Evolutionary conservation across 768 basidiomycete genomes (phyloP).

Genomic region (Dioszegia aurantiaca): DNA sequence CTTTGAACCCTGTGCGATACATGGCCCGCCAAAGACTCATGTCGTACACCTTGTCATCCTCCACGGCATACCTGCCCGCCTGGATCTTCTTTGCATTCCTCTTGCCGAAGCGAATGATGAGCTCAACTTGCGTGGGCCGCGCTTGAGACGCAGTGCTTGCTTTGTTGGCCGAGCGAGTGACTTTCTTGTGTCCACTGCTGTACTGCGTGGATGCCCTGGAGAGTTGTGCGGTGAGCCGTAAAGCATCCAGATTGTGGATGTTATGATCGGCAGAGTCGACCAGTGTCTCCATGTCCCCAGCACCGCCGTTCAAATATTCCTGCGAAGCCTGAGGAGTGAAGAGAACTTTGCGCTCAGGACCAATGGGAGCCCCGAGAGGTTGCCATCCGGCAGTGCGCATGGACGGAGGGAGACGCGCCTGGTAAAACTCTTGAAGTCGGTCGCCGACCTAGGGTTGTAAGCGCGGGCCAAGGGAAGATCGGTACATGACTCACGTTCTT

Average conservation of each 20-base stretch:
- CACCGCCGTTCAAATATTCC: conserved; percentile 1
- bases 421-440: conserved; percentile 17
- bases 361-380: background rate
- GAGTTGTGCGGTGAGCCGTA: conserved; percentile 3
- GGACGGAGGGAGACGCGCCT: conserved; percentile 22
- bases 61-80: conserved; percentile 6
- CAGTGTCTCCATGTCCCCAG: background rate
- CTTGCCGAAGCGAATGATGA: conserved; percentile 8
- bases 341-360: conserved; percentile 4
- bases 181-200: background rate
- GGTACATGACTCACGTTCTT: conserved; percentile 10
- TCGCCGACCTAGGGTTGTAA: conserved; percentile 14
- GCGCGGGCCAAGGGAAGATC: background rate
- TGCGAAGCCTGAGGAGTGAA: background rate
- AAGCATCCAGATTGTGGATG: background rate
- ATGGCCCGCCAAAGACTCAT: conserved; percentile 31
- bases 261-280: background rate
- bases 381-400: conserved; percentile 10
- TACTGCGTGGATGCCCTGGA: background rate
- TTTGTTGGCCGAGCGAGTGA: background rate
- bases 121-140: conserved; percentile 4
- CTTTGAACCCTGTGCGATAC: conserved; percentile 11
- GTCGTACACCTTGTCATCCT: conserved; percentile 36
- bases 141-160: background rate
- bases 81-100: conserved; percentile 10